Evolutionary conservation across 805 yeast species (phyloP), one percentile per base, ranked within the genome.

Genomic region (Starmerella apicola): DNA sequence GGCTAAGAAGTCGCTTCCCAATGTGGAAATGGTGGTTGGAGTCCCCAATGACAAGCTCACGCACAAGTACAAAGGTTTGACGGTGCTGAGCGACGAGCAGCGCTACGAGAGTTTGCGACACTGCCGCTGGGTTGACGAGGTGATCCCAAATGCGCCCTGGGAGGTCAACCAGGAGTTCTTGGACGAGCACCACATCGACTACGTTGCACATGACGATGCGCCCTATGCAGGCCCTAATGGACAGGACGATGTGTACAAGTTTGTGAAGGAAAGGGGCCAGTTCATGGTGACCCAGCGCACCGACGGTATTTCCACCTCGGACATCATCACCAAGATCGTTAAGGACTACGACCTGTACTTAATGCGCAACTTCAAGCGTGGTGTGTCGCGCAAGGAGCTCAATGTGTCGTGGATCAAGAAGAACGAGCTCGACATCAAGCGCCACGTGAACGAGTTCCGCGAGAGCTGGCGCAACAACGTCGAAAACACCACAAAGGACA

Each of bases 61-160:
- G 2, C 97, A 91, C 63, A 80, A 77, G 51, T 68, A 86, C 45
- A 91, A 91, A 58, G 98, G 98, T 1, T 64, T 91, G 49, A 91
- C 98, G 0, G 98, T 91, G 4, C 66, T 91, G 43, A 72, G 81
- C 2, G 97, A 86, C 57, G 65, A 72, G 47, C 96, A 88, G 57
- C 74, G 98, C 44, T 76, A 78, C 51, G 97, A 88, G 49, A 80
- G 95, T n/a, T 65, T 91, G 45, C 71, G 72, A 44, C 98, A 91
- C 62, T 91, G 98, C 61, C 76, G 68, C 53, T 91, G 98, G 98
- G 98, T 91, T 19, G 97, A 91, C 59, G 97, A 91, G 59, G 97
- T 91, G 22, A 69, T 91, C 39, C 85, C 88, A 22, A 67, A 82
- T 58, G 95, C 96, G 2, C 98, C 98, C 12, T 91, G 98, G 98